Conservation (phyloP, 805 yeast genomes). For the Lipomyces yamanashiensis region DNA sequence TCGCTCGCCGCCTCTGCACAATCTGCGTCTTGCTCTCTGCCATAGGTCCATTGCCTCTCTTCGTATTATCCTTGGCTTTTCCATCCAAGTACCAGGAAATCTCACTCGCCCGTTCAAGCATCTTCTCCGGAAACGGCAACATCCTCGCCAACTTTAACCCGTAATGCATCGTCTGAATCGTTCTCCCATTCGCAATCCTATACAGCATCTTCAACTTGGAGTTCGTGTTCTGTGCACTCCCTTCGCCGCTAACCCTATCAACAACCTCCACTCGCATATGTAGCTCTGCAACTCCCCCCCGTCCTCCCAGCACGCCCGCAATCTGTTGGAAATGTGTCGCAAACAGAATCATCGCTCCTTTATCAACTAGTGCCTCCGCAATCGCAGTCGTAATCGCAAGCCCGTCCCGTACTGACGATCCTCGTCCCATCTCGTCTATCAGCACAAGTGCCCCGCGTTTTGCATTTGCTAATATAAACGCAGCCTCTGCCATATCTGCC, state of each 20-base stretch:
- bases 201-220: conserved; percentile 27
- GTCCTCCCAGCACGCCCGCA: conserved; percentile 46
- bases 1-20: conserved; percentile 19
- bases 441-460: conserved; percentile 48
- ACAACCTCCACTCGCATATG: conserved; percentile 47
- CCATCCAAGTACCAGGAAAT: conserved; percentile 8
- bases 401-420: conserved; percentile 58
- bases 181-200: conserved; percentile 24
- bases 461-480: conserved; percentile 50
- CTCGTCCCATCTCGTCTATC: conserved; percentile 63
- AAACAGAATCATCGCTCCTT: conserved; percentile 46
- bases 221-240: neutral
- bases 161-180: conserved; percentile 10
- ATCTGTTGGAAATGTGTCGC: conserved; percentile 55
- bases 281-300: conserved; percentile 47
- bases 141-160: conserved; percentile 23
- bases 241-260: neutral
- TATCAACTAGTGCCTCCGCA: conserved; percentile 46
- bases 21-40: conserved; percentile 8
- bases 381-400: conserved; percentile 56
- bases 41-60: neutral
- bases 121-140: conserved; percentile 21
- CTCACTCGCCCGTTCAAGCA: conserved; percentile 16
- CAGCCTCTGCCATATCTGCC: conserved; percentile 55
- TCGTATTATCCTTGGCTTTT: neutral